These are phyloP conservation scores for Chrysanthemum makinoi DNA, from an alignment of 129 eudicot species.

Conservation along the genomic window DNA sequence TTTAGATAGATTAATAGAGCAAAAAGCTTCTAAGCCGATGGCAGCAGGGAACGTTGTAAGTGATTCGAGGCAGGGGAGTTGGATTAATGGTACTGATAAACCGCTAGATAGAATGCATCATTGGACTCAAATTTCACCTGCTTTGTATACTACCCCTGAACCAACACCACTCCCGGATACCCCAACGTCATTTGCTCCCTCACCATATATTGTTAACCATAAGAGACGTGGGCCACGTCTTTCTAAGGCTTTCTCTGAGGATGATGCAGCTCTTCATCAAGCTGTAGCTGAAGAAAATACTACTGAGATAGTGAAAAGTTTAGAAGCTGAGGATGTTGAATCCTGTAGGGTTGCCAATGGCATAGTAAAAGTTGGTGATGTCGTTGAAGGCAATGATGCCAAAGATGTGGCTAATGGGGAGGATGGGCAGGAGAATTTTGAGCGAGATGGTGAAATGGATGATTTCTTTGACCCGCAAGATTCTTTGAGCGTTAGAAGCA, in stretches of 20 bases:
- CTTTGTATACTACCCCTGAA: slow-evolving; percentile 73
- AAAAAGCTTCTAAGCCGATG: slow-evolving; percentile 45
- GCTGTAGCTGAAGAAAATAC: slow-evolving; percentile 35
- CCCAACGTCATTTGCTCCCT: slow-evolving; percentile 61
- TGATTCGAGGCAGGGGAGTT: slow-evolving; percentile 36
- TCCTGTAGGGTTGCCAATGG: slow-evolving; percentile 20
- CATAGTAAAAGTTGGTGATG: slow-evolving; percentile 10
- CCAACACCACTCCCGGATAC: slow-evolving; percentile 60
- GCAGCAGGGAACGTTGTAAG: slow-evolving; percentile 33
- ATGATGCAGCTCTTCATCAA: slow-evolving; percentile 36
- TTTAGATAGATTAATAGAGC: slow-evolving; percentile 65
- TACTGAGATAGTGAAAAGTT: slow-evolving; percentile 22
- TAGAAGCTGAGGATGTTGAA: slow-evolving; percentile 39
- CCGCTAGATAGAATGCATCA: slow-evolving; percentile 39
- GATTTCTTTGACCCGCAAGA: slow-evolving; percentile 78
- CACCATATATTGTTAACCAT: slow-evolving; percentile 86
- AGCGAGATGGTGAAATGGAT: slow-evolving; percentile 40
- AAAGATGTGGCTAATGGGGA: slow-evolving; percentile 23
- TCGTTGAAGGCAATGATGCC: slow-evolving; percentile 19
- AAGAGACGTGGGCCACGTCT: slow-evolving; percentile 94
- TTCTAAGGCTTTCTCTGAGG: slow-evolving; percentile 54
- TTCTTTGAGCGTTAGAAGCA: slow-evolving; percentile 56
- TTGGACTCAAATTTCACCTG: slow-evolving; percentile 66
- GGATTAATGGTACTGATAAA: slow-evolving; percentile 27
- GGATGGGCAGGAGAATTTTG: slow-evolving; percentile 32